These are phyloP conservation scores for Talinum fruticosum DNA, from an alignment of 148 eudicot genomes.

Conservation along the genomic window DNA sequence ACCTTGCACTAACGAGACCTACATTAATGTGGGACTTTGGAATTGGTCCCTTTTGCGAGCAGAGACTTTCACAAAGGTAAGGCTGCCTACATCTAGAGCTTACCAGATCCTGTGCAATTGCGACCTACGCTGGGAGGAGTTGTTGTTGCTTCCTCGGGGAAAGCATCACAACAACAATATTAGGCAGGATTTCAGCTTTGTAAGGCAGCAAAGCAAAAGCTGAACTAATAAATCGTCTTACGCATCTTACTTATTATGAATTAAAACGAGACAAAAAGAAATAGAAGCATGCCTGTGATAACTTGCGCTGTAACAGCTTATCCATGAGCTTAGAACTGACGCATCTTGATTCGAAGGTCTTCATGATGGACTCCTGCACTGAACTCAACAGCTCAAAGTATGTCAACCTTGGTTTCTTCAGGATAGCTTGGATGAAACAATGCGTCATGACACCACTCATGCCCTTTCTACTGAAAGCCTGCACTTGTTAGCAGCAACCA, in stretches of 20 bases:
- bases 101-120: too few relatives aligned
- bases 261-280: neutral
- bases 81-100: too few relatives aligned
- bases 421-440: constrained; percentile 36
- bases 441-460: constrained; percentile 52
- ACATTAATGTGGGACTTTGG: too few relatives aligned
- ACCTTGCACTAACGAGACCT: too few relatives aligned
- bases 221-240: neutral
- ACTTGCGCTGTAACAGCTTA: constrained; percentile 28
- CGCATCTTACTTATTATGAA: neutral
- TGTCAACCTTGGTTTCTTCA: constrained; percentile 28
- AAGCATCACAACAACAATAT: too few relatives aligned
- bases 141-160: too few relatives aligned
- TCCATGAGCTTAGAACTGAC: constrained; percentile 32
- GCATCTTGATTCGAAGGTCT: constrained; percentile 33
- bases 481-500: constrained; percentile 9
- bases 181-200: neutral
- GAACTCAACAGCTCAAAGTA: constrained; percentile 33
- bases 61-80: too few relatives aligned
- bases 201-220: neutral
- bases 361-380: constrained; percentile 31
- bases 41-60: too few relatives aligned
- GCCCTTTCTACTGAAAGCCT: constrained; percentile 50
- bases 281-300: constrained; percentile 35
- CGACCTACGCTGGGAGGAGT: too few relatives aligned